Conservation (phyloP, 2,329 filamentous ascomycete genomes). For the Lasiodiplodia citricola region DNA sequence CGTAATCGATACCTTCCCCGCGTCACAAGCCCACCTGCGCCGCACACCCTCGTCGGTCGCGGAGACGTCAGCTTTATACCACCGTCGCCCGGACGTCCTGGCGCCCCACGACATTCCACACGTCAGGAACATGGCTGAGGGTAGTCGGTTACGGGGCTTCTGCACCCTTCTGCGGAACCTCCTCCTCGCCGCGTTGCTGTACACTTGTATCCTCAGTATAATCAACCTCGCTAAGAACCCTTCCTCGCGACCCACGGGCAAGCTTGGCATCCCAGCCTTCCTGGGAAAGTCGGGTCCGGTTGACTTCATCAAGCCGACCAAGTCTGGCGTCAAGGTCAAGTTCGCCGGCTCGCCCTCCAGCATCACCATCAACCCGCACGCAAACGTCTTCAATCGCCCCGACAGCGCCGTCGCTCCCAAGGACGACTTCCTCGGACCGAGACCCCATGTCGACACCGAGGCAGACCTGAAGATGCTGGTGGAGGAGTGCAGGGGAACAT, state of each 20-base stretch:
- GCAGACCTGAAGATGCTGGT: conserved; percentile 59
- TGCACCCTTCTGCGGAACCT: conserved; percentile 51
- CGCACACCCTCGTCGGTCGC: neutral
- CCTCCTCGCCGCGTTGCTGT: conserved; percentile 48
- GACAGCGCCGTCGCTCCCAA: conserved; percentile 55
- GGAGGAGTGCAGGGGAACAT: conserved; percentile 59
- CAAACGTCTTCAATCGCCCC: conserved; percentile 61
- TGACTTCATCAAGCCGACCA: conserved; percentile 48
- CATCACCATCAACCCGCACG: conserved; percentile 56
- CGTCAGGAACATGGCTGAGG: conserved; percentile 41
- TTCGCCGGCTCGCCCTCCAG: conserved; percentile 48
- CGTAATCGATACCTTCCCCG: conserved; percentile 7
- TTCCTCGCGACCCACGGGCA: conserved; percentile 45
- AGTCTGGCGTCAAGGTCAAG: conserved; percentile 49
- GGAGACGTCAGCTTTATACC: neutral
- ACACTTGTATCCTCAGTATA: conserved; percentile 48
- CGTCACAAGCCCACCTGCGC: conserved; percentile 8
- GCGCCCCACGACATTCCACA: neutral
- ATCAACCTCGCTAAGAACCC: conserved; percentile 50
- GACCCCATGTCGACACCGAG: conserved; percentile 59
- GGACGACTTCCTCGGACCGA: conserved; percentile 58
- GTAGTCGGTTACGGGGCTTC: conserved; percentile 39
- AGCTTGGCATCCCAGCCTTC: conserved; percentile 49
- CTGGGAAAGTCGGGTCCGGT: conserved; percentile 48
- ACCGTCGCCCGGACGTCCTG: neutral